Percentiles rank a stretch among this genome's conserved stretches.
Conservation (phyloP, 1,139 yeast species). For the Hemisphaericaspora xylofermentans region DNA sequence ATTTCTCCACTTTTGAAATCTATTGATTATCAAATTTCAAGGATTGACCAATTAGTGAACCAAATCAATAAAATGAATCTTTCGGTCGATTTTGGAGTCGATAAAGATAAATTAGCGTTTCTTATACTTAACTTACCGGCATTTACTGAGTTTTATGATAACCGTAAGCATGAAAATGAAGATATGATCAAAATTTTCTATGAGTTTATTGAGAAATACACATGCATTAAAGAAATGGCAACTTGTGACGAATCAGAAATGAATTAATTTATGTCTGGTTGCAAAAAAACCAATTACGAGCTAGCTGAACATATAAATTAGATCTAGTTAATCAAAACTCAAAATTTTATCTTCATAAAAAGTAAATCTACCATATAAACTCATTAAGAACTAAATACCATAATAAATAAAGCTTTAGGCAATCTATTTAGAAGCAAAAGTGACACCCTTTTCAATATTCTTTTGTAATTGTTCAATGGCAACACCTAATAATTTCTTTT, state of each 20-base stretch:
- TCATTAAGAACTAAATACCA: constrained; percentile 1
- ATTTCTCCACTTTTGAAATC: constrained; percentile 3
- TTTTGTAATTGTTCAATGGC: constrained; percentile 82
- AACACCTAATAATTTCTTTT: constrained; percentile 72
- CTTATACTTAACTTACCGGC: constrained; percentile 13
- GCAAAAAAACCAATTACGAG: background rate
- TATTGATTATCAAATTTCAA: constrained; percentile 4
- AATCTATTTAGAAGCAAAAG: constrained; percentile 42
- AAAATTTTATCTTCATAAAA: constrained; percentile 1
- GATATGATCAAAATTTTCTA: constrained; percentile 7
- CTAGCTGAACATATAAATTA: background rate
- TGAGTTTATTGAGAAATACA: constrained; percentile 6
- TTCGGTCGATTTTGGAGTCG: constrained; percentile 5
- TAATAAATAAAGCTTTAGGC: background rate
- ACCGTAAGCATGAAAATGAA: background rate
- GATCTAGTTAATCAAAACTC: background rate
- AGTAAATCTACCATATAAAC: constrained; percentile 3
- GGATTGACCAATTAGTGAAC: constrained; percentile 3
- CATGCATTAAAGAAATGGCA: constrained; percentile 10
- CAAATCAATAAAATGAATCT: constrained; percentile 4
- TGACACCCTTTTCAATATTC: constrained; percentile 65
- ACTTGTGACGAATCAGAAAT: background rate
- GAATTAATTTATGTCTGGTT: background rate
- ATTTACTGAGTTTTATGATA: constrained; percentile 6
- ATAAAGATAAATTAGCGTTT: constrained; percentile 10